A percentile compares a stretch with the other conserved stretches of the same genome.
phyloP scores from a whole-genome alignment of 2,329 filamentous ascomycete species.

The Claviceps arundinis region DNA sequence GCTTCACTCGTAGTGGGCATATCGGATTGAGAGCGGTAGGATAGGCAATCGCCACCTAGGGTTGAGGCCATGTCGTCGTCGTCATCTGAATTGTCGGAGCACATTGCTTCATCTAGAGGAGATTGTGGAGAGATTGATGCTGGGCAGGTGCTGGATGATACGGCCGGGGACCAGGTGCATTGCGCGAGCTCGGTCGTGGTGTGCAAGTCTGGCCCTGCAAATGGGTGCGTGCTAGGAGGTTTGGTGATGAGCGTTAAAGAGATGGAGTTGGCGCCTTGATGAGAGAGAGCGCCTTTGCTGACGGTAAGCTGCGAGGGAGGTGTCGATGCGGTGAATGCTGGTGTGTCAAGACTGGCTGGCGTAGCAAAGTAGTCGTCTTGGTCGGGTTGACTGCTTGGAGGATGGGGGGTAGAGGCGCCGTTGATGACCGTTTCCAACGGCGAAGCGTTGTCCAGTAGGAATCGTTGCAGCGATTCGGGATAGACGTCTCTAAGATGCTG shows the following conservation, averaged over 20 bases:
- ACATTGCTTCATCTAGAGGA: slow-evolving; percentile 27
- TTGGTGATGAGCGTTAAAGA: slow-evolving; percentile 13
- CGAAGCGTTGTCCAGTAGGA: no score
- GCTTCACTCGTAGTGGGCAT: slow-evolving; percentile 9
- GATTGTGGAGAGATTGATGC: slow-evolving; percentile 26
- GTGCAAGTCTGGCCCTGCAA: slow-evolving; percentile 12
- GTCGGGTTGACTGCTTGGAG: slow-evolving; percentile 24
- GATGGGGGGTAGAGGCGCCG: slow-evolving; percentile 19
- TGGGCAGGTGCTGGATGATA: slow-evolving; percentile 15
- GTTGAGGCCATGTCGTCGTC: slow-evolving; percentile 25
- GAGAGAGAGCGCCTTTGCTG: slow-evolving; percentile 14
- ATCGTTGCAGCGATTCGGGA: no score
- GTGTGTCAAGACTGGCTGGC: slow-evolving; percentile 31
- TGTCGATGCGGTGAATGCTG: slow-evolving; percentile 35
- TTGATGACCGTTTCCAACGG: slow-evolving; percentile 9
- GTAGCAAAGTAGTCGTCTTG: slow-evolving; percentile 47
- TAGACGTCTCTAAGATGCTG: no score
- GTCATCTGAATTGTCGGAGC: slow-evolving; percentile 34
- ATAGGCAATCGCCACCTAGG: slow-evolving; percentile 22
- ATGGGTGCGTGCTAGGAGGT: slow-evolving; percentile 3
- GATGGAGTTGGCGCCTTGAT: slow-evolving; percentile 10
- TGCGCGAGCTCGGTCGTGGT: slow-evolving; percentile 11
- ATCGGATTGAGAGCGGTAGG: slow-evolving; percentile 12
- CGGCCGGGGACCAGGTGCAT: slow-evolving; percentile 13
- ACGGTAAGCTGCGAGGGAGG: slow-evolving; percentile 32